Percentiles rank a stretch among this genome's conserved stretches.
These are phyloP conservation scores for Apiospora pterosperma DNA, from an alignment of 2,329 filamentous ascomycete genomes.

Conservation along the genomic window DNA sequence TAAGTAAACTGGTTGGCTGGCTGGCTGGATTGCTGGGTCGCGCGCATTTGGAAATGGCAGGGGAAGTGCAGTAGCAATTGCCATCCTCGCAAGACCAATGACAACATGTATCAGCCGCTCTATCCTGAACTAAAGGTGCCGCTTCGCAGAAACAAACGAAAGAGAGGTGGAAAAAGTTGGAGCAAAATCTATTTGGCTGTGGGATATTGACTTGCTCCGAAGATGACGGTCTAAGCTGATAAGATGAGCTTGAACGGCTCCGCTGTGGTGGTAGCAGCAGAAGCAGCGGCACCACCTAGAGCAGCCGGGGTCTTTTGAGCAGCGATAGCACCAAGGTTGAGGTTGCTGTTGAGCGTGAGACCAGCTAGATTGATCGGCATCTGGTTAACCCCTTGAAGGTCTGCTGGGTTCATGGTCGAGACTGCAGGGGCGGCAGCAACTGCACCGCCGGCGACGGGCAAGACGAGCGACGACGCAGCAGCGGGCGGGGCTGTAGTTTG, in stretches of 20 bases:
- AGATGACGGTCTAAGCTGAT: not conserved
- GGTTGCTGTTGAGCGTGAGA: conserved; percentile 18
- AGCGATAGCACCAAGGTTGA: conserved; percentile 22
- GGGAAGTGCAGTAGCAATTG: not conserved
- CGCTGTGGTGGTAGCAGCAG: not conserved
- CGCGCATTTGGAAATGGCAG: not conserved
- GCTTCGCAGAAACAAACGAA: not conserved
- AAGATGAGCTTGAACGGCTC: not conserved
- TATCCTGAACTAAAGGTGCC: not conserved
- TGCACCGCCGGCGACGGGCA: conserved; percentile 11
- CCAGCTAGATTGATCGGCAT: conserved; percentile 23
- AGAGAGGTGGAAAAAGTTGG: not conserved
- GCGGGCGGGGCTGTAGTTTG: not conserved
- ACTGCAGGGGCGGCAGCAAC: conserved; percentile 12
- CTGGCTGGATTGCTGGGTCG: not conserved
- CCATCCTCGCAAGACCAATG: not conserved
- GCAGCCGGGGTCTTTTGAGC: not conserved
- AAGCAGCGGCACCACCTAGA: not conserved
- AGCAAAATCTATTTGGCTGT: not conserved
- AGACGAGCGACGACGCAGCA: conserved; percentile 14
- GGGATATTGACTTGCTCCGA: not conserved
- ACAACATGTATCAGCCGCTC: not conserved
- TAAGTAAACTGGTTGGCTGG: not conserved
- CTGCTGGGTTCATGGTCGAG: conserved; percentile 18
- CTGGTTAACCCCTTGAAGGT: conserved; percentile 18